A percentile compares a stretch with the other conserved stretches of the same genome.
Conservation (phyloP, 495 filamentous ascomycete species). For the Xylaria cubensis region DNA sequence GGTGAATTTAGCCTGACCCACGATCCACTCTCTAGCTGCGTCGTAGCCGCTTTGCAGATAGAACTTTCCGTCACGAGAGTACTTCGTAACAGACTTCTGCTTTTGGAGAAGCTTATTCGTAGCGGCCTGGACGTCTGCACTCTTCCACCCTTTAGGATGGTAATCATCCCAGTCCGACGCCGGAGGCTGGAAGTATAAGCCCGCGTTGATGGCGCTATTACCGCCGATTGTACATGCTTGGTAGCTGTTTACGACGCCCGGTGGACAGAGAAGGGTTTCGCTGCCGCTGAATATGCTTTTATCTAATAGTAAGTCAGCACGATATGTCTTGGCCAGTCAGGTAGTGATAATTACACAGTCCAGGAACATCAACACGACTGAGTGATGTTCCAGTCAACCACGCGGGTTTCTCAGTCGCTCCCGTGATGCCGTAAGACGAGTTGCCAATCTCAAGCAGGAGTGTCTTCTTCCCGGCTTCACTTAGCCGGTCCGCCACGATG, state of each 20-base stretch:
- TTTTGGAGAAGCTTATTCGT: slow-evolving; percentile 56
- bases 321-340: neutral
- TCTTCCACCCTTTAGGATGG: slow-evolving; percentile 66
- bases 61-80: slow-evolving; percentile 60
- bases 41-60: slow-evolving; percentile 63
- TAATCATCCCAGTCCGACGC: slow-evolving; percentile 64
- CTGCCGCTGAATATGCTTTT: slow-evolving; percentile 55
- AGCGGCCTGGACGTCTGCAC: slow-evolving; percentile 56
- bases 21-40: slow-evolving; percentile 56
- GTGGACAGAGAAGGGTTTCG: slow-evolving; percentile 43
- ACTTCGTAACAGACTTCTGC: slow-evolving; percentile 60
- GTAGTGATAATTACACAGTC: slow-evolving; percentile 44
- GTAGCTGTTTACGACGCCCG: slow-evolving; percentile 52
- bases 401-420: slow-evolving; percentile 47
- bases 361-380: slow-evolving; percentile 65
- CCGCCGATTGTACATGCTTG: slow-evolving; percentile 67
- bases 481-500: slow-evolving; percentile 71
- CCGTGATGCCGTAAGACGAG: slow-evolving; percentile 43
- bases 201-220: slow-evolving; percentile 54
- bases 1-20: slow-evolving; percentile 56
- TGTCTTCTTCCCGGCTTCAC: slow-evolving; percentile 48
- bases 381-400: slow-evolving; percentile 63
- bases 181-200: slow-evolving; percentile 57
- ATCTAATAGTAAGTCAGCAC: slow-evolving; percentile 34
- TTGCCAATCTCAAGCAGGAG: slow-evolving; percentile 43